Evolutionary conservation across 2,329 filamentous ascomycete genomes (phyloP), one percentile per base, ranked within the genome.

Genomic region (Aspergillus hortae): DNA sequence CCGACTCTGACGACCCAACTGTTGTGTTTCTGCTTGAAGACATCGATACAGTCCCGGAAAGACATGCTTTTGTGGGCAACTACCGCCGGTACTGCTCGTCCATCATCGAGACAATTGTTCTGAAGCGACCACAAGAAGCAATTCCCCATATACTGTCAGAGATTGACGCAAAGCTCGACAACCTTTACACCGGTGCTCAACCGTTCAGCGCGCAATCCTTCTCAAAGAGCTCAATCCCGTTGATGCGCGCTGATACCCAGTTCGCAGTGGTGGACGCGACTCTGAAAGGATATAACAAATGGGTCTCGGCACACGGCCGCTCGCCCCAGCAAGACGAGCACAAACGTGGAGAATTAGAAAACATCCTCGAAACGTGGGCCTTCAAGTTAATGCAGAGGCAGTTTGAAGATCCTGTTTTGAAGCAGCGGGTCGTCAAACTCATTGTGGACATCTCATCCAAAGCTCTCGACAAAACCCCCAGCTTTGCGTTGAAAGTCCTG

Each of bases 51-150:
- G 78, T 92, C 17, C 94, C 94, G 0, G 94, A 99, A 68, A 83
- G 91, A 21, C 94, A 99, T 72, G 90, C 91, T 1, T 99, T 99
- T 68, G 80, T 97, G 10, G 91, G 92, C 4, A 97, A 99, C 66
- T 99, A 99, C 69, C 82, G 94, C 36, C 83, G 94, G 53, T 97
- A 96, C 65, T 94, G 91, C 68, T 85, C 86, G 3, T 87, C 89
- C 54, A 83, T 96, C 23, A 90, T 99, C 50, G 92, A 97, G 71
- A 82, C 82, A 14, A 90, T 97, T 56, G 90, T 95, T 19, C 82
- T 89, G 58, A 82, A 89, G 60, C 88, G 90, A 61, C 85, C 92
- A 2, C 83, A 88, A 46, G 92, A 96, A 55, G 92, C 92, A 0
- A 85, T 97, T 58, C 83, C 85, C 38, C 89, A 96, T 69, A 92